Evolutionary conservation across 768 basidiomycete genomes (phyloP).

Genomic region (Suillus placidus): DNA sequence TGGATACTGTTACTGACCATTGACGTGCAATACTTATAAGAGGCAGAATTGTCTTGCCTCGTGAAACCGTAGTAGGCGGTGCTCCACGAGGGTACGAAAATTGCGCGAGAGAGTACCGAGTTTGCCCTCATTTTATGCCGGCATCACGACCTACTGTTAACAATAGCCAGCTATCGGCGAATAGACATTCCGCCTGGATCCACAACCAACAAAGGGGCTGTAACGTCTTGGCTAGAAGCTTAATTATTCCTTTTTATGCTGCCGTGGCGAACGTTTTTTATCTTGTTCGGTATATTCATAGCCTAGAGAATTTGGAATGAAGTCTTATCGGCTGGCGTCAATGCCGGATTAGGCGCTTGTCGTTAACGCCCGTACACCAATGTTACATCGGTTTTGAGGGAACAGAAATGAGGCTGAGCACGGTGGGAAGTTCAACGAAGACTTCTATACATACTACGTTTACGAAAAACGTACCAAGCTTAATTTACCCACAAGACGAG

Average conservation of each 20-base stretch:
- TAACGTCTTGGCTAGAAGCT: background rate
- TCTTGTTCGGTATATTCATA: background rate
- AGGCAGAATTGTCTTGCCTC: background rate
- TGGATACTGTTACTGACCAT: background rate
- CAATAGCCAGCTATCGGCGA: background rate
- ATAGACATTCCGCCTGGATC: background rate
- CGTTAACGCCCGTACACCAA: background rate
- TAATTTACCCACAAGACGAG: background rate
- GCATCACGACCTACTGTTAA: background rate
- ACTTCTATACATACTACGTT: background rate
- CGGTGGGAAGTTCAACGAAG: background rate
- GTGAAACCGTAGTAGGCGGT: background rate
- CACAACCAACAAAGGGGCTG: background rate
- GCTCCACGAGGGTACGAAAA: background rate
- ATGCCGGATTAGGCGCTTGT: background rate
- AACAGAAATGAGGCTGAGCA: background rate
- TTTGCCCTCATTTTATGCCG: background rate
- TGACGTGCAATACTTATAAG: background rate
- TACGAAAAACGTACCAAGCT: background rate
- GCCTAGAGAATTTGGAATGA: background rate
- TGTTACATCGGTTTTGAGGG: background rate
- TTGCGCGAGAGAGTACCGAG: background rate
- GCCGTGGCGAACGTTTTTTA: background rate
- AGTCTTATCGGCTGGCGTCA: background rate
- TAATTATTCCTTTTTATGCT: background rate